Percentiles rank a stretch among this genome's conserved stretches.
Conservation (phyloP, 441 rosid species). For the Macaranga tanarius region DNA sequence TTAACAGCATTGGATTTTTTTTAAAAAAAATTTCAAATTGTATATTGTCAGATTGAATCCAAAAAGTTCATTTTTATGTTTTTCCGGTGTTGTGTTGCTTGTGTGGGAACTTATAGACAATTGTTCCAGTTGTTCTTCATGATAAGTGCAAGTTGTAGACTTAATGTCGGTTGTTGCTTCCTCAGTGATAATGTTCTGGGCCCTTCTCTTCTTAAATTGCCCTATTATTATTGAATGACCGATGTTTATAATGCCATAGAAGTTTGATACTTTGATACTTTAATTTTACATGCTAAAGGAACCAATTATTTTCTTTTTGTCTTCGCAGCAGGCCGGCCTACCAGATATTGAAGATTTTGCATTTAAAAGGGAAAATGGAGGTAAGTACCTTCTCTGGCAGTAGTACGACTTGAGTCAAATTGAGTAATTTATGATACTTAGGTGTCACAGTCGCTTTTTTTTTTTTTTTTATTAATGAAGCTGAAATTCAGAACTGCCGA, state of each 20-base stretch:
- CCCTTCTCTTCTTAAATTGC: neutral
- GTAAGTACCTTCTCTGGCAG: slow-evolving; percentile 36
- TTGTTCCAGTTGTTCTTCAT: neutral
- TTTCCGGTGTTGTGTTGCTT: neutral
- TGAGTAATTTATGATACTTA: neutral
- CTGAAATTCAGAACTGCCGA: too few species aligned
- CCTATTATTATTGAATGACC: neutral
- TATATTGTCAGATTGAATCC: too few species aligned
- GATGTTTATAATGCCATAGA: neutral
- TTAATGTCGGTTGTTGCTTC: neutral
- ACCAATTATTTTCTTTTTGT: neutral
- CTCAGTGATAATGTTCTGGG: neutral
- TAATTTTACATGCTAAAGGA: neutral
- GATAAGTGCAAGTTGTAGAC: neutral
- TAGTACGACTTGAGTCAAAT: neutral
- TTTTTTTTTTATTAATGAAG: neutral
- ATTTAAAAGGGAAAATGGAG: slow-evolving; percentile 41
- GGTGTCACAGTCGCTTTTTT: neutral
- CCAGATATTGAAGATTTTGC: slow-evolving; percentile 86
- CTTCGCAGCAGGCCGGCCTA: slow-evolving; percentile 38
- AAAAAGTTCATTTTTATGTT: neutral
- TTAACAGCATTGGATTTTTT: neutral
- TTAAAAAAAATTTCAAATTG: too few species aligned
- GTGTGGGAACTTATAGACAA: too few species aligned
- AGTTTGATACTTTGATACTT: neutral